phyloP scores from a whole-genome alignment of 345 rosid species.

The Limnanthes douglasii region DNA sequence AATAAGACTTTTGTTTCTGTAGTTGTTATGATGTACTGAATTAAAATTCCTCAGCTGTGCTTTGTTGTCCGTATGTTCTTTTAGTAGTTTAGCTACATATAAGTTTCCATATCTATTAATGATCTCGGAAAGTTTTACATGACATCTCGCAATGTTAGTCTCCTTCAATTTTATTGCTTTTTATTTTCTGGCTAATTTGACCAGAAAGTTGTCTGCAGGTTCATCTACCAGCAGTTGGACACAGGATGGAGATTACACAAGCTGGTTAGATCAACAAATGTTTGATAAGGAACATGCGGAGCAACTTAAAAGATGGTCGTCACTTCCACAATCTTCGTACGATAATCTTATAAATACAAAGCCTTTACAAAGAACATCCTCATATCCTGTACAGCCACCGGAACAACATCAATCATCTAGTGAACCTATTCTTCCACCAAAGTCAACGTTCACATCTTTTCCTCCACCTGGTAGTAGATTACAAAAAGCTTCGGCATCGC shows the following conservation, averaged over 20 bases:
- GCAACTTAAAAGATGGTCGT: conserved; percentile 85
- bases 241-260: conserved; percentile 55
- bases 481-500: conserved; percentile 40
- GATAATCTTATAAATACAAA: conserved; percentile 31
- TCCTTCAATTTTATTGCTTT: no score
- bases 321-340: conserved; percentile 60
- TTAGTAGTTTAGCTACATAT: neutral
- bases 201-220: conserved; percentile 32
- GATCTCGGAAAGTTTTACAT: neutral
- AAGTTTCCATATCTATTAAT: neutral
- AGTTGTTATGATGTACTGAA: no score
- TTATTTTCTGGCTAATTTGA: conserved; percentile 5
- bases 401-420: conserved; percentile 51
- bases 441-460: conserved; percentile 68
- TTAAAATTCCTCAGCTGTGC: no score
- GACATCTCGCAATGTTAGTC: neutral
- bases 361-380: conserved; percentile 73
- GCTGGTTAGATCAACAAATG: conserved; percentile 56
- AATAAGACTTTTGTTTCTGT: conserved; percentile 1
- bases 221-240: conserved; percentile 88
- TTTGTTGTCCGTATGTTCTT: no score
- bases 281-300: conserved; percentile 34
- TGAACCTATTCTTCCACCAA: conserved; percentile 51
- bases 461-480: conserved; percentile 74
- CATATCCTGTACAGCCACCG: conserved; percentile 71